Conservation (phyloP, 1,284 basidiomycete genomes). For the Apiotrichum mycotoxinovorans region DNA sequence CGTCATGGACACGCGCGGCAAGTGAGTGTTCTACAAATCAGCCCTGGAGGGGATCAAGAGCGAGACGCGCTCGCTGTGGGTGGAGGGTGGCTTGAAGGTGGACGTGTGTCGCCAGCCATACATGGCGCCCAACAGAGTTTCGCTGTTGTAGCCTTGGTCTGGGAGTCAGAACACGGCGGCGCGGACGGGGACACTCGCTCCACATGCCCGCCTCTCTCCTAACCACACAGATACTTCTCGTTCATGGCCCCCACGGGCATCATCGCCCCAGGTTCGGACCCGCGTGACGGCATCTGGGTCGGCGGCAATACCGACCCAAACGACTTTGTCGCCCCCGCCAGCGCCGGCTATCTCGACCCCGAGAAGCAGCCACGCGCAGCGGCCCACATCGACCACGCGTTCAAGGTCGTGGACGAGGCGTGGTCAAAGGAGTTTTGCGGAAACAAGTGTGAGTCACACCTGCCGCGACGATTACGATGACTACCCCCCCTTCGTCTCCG, state of each 20-base stretch:
- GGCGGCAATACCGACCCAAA: slow-evolving; percentile 7
- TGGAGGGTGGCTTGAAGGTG: too few species aligned
- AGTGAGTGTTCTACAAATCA: too few species aligned
- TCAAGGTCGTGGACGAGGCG: slow-evolving; percentile 1
- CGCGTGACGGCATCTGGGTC: slow-evolving; percentile 13
- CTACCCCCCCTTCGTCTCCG: background rate
- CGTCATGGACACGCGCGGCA: slow-evolving; percentile 14
- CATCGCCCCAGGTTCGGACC: slow-evolving; percentile 10
- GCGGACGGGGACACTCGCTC: too few species aligned
- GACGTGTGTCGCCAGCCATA: too few species aligned
- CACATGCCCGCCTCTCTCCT: too few species aligned
- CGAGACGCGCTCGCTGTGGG: too few species aligned
- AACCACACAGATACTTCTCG: slow-evolving; percentile 11
- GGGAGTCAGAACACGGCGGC: too few species aligned
- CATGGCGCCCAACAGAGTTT: too few species aligned
- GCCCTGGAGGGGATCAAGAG: too few species aligned
- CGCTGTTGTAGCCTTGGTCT: too few species aligned
- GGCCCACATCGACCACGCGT: slow-evolving; percentile 1
- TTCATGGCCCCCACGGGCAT: slow-evolving; percentile 13
- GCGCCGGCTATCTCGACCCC: background rate
- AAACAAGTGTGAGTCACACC: slow-evolving; percentile 7
- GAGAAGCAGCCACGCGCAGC: background rate
- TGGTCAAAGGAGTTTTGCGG: slow-evolving; percentile 11
- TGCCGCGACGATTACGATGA: background rate
- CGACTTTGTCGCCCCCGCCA: slow-evolving; percentile 10